phyloP scores from a whole-genome alignment of 2,329 filamentous ascomycete genomes.

The Ophiostoma australiae region DNA sequence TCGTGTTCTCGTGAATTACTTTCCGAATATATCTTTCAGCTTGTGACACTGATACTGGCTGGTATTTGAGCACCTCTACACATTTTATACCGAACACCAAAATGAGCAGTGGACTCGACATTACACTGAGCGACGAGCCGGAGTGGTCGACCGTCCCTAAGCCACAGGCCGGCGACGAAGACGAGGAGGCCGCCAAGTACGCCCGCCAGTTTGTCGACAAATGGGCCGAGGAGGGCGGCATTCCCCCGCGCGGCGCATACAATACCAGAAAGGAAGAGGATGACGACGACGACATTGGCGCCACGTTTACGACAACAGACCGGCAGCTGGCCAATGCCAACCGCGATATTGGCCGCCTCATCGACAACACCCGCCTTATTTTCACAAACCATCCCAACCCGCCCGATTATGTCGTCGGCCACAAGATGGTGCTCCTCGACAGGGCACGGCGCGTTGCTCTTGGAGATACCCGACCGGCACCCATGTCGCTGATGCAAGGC shows the following conservation, averaged over 20 bases:
- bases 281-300: conserved; percentile 20
- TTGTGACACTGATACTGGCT: no score
- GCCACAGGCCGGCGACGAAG: background rate
- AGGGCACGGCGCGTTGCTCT: conserved; percentile 26
- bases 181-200: background rate
- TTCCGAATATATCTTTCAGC: no score
- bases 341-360: conserved; percentile 23
- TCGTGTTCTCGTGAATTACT: background rate
- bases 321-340: conserved; percentile 18
- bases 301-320: background rate
- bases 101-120: background rate
- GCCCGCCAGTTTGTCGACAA: background rate
- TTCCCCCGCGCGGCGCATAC: background rate
- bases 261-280: background rate
- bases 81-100: no score
- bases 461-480: conserved; percentile 23
- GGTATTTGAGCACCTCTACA: no score
- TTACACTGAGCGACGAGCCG: background rate
- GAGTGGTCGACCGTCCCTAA: background rate
- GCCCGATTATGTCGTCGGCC: conserved; percentile 17
- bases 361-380: background rate
- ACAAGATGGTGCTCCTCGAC: conserved; percentile 25
- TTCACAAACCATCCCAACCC: background rate
- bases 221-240: conserved; percentile 22
- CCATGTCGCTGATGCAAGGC: conserved; percentile 18